Conservation (phyloP, 176 grass and related monocot species). For the Pontederia crassipes region DNA sequence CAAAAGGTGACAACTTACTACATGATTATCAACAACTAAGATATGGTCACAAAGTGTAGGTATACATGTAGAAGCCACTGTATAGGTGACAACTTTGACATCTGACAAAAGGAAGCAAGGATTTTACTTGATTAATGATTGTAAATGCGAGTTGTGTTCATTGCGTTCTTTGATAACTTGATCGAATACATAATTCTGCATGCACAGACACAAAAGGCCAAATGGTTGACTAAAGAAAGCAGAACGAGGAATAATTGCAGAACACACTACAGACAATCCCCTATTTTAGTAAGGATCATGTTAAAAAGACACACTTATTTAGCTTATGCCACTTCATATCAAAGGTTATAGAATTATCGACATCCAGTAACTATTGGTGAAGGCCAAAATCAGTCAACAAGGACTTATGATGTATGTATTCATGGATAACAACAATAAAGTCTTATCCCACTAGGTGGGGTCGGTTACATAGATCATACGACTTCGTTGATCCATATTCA, state of each 20-base stretch:
- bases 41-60: not conserved
- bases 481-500: no score
- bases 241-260: not conserved
- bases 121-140: constrained; percentile 62
- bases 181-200: constrained; percentile 75
- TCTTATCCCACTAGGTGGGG: no score
- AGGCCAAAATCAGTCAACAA: no score
- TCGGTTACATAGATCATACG: no score
- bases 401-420: no score
- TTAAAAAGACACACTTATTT: no score
- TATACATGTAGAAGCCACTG: not conserved
- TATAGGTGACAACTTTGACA: not conserved
- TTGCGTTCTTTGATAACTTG: constrained; percentile 76
- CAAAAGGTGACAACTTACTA: not conserved
- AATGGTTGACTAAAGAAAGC: not conserved
- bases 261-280: not conserved
- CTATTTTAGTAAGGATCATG: no score
- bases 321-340: no score
- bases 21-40: not conserved
- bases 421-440: no score
- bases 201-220: not conserved
- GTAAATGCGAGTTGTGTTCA: constrained; percentile 75
- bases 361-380: no score
- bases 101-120: not conserved
- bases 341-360: no score